Evolutionary conservation across 1,284 basidiomycete species (phyloP), one percentile per base, ranked within the genome.

Genomic region (Malassezia psittaci): DNA sequence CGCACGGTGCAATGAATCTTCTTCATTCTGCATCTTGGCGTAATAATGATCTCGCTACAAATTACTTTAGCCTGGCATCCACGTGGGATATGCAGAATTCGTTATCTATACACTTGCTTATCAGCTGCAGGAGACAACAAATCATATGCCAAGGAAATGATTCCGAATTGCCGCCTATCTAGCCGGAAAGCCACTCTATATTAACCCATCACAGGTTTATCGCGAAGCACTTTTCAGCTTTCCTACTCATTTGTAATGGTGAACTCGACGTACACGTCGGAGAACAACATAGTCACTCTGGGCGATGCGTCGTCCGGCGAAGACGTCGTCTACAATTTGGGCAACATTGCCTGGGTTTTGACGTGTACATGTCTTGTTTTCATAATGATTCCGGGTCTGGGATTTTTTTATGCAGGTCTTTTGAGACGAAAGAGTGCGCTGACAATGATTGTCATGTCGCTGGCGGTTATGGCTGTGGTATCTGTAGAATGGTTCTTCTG

Each of bases 371-470:
- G 75, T 1, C 72, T 81, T 33, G 89, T 93, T 29, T 90, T 85
- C 82, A 80, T 93, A 76, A 94, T 94, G 90, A 81, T 89, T 73
- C 89, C 89, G 40, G 70, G 69, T 46, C 52, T 74, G 15, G 63
- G 73, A 24, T 88, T 84, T 76, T 89, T 93, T 79, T 93, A 94
- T 77, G 86, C 88, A 33, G 90, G 90, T 66, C 75, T 82, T 6
- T 75, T 85, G 45, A 79, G 88, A 51, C 81, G 88, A 42, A 94
- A 94, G 77, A 94, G 91, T 67, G 91, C 90, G 0, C 79, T 96
- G 8, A 88, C 86, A 18, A 90, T 93, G 88, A 85, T 96, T 44
- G 90, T 84, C 77, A 79, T 90, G 21, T 83, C 83, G 47, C 82
- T 94, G 79, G 83, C 84, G 72, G 82, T 83, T 12, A 75, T 90